Evolutionary conservation across 2,329 filamentous ascomycete genomes (phyloP).

Genomic region (Fusarium camptoceras): DNA sequence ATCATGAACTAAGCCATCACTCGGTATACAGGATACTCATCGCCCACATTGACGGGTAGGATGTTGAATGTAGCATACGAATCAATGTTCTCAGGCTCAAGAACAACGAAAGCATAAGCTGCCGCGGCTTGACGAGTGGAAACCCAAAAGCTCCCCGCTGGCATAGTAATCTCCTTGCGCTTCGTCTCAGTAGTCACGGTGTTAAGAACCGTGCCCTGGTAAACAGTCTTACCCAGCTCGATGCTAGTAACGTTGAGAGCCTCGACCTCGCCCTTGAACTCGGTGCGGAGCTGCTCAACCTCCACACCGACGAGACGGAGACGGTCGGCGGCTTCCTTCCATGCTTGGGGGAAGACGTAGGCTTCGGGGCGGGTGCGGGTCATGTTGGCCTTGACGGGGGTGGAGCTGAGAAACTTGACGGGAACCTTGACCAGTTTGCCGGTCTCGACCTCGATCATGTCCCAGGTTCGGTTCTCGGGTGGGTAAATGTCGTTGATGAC

Average conservation of each 20-base stretch:
- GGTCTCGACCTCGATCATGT: constrained; percentile 43
- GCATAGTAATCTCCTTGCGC: constrained; percentile 39
- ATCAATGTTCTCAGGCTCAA: constrained; percentile 47
- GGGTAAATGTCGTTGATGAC: constrained; percentile 41
- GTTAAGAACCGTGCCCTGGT: constrained; percentile 43
- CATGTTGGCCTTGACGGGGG: constrained; percentile 43
- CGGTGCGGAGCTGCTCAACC: constrained; percentile 37
- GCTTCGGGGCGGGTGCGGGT: constrained; percentile 45
- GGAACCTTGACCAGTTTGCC: constrained; percentile 42
- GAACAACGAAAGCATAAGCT: constrained; percentile 42
- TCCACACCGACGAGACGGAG: constrained; percentile 42
- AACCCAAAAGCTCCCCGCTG: constrained; percentile 45
- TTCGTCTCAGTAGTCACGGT: constrained; percentile 36
- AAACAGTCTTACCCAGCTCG: constrained; percentile 21
- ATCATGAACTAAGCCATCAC: constrained; percentile 14
- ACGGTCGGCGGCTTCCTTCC: constrained; percentile 41
- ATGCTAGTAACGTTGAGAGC: constrained; percentile 39
- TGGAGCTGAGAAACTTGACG: constrained; percentile 43
- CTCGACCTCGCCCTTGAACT: constrained; percentile 43
- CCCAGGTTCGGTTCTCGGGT: constrained; percentile 43
- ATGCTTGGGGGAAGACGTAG: constrained; percentile 45
- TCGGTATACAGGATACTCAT: constrained; percentile 48
- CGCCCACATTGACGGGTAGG: constrained; percentile 36
- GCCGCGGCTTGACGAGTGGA: constrained; percentile 45
- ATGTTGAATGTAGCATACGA: constrained; percentile 45